Base-by-base conservation (phyloP, 2,329 filamentous ascomycete genomes). In the Didymellaceae sp. region DNA sequence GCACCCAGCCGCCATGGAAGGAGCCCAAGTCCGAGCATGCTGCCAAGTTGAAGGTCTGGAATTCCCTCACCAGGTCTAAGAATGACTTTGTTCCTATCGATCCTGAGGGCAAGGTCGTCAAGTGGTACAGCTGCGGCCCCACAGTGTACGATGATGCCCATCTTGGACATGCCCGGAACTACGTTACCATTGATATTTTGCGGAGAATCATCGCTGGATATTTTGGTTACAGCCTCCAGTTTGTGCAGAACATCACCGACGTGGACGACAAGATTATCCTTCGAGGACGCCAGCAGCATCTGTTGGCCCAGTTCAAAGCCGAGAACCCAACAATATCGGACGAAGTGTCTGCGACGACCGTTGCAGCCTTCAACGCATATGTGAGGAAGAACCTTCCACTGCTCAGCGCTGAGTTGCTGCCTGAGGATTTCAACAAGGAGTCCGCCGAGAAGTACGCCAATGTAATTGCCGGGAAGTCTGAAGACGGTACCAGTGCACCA, bases 241-340 rank as follows among this genome's bases (percentile, higher is more conserved):
- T 95, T 75, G 89, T 96, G 59, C 94, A 95, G 87, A 96, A 96
- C 75, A 91, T 94, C 57, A 96, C 91, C 21, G 91, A 75, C 54
- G 69, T 75, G 4, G 71, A 75, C 28, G 72, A 74, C 61, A 74
- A 86, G 79, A 89, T 86, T 64, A 86, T 86, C 55, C 70, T 86
- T 11, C 77, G 82, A 46, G 84, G 88, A 11, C 81, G 93, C 66
- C 86, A 94, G 74, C 87, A 94, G 66, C 84, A 91, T 67, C 76
- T 97, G 26, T 86, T 96, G 49, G 77, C 75, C 35, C 83, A 93
- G 54, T 87, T 89, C 70, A 85, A 88, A 42, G 66, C 71, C 3
- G 66, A 78, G 25, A 78, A 84, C 61, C 74, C 77, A 37, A 62
- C 65, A 2, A 45, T 72, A 9, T 73, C 77, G 25, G 60, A 73